These are phyloP conservation scores for Excoecaria cochinchinensis DNA, from an alignment of 345 rosid species.

Conservation along the genomic window DNA sequence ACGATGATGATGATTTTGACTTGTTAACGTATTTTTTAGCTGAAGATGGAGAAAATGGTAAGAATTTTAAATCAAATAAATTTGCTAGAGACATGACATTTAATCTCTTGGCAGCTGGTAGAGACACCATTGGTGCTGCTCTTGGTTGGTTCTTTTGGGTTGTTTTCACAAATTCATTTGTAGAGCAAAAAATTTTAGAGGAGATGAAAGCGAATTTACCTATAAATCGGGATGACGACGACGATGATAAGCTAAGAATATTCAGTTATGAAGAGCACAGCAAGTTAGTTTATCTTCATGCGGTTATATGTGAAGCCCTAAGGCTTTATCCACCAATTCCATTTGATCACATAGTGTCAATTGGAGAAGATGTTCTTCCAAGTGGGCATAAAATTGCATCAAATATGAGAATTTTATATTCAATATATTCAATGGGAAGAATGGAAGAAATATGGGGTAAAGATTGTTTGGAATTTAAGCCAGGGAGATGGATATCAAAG, in stretches of 20 bases:
- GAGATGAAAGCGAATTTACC: slow-evolving; percentile 9
- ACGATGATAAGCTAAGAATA: not conserved
- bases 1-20: slow-evolving; percentile 9
- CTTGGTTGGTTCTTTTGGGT: slow-evolving; percentile 42
- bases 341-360: slow-evolving; percentile 68
- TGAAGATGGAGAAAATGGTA: slow-evolving; percentile 3
- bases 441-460: slow-evolving; percentile 69
- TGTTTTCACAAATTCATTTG: slow-evolving; percentile 23
- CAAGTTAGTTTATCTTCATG: slow-evolving; percentile 51
- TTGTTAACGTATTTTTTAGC: slow-evolving; percentile 12
- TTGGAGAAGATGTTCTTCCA: slow-evolving; percentile 49
- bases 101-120: slow-evolving; percentile 32
- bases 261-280: slow-evolving; percentile 36
- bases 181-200: slow-evolving; percentile 23
- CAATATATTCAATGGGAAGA: slow-evolving; percentile 77
- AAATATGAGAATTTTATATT: slow-evolving; percentile 61
- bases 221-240: too few species aligned
- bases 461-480: slow-evolving; percentile 53
- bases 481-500: slow-evolving; percentile 18
- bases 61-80: slow-evolving; percentile 5
- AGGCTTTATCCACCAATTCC: slow-evolving; percentile 73
- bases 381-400: slow-evolving; percentile 53
- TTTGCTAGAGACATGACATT: slow-evolving; percentile 28
- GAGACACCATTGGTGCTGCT: slow-evolving; percentile 30
- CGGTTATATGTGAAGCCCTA: slow-evolving; percentile 56